Conservation (phyloP, 129 eudicot species). For the Saussurea involucrata region DNA sequence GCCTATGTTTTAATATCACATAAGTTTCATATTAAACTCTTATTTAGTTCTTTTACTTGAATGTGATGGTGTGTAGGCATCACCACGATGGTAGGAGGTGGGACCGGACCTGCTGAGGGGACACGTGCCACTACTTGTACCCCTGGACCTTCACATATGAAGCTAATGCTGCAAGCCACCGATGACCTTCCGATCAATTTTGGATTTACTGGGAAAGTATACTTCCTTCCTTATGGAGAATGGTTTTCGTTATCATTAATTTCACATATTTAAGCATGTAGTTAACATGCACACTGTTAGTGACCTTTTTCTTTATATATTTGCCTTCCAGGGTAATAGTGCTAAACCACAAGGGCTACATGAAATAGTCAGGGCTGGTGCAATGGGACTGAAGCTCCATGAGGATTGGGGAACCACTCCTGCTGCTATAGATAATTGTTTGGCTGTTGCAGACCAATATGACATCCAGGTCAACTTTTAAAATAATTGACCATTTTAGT, state of each 20-base stretch:
- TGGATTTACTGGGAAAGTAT: constrained; percentile 95
- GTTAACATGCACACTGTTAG: background rate
- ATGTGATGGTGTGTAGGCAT: constrained; percentile 45
- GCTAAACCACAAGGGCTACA: constrained; percentile 85
- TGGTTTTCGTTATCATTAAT: background rate
- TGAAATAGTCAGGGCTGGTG: constrained; percentile 91
- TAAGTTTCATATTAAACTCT: background rate
- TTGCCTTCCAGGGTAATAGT: constrained; percentile 62
- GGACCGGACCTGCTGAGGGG: constrained; percentile 96
- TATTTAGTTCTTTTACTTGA: background rate
- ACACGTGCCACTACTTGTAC: constrained; percentile 98
- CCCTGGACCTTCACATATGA: constrained; percentile 85
- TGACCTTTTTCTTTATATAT: background rate
- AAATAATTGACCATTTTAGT: background rate
- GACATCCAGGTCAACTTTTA: constrained; percentile 65
- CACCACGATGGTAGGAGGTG: constrained; percentile 98
- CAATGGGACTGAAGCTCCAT: constrained; percentile 98
- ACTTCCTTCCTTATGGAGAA: constrained; percentile 16
- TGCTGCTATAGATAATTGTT: constrained; percentile 87
- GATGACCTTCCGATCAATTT: constrained; percentile 87
- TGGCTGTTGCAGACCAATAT: constrained; percentile 80
- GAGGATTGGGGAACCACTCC: constrained; percentile 99
- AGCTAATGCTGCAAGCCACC: constrained; percentile 84
- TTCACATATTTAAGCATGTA: constrained; percentile 6
- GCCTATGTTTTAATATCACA: background rate